Evolutionary conservation across 2,329 filamentous ascomycete genomes (phyloP).

Genomic region (Sphaerulina populicola): DNA sequence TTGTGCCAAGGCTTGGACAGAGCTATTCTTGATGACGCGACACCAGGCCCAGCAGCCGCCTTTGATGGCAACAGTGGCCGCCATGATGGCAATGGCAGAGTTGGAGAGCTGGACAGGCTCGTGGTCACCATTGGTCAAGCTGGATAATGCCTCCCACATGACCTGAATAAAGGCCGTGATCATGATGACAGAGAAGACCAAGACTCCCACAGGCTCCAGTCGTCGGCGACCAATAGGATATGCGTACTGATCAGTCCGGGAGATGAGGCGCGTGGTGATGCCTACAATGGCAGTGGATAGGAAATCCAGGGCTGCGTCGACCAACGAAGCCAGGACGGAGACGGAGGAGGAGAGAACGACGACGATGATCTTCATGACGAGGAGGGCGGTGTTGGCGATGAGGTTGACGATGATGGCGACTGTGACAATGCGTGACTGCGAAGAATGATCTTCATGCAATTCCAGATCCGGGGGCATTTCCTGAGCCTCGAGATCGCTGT

Average conservation of each 20-base stretch:
- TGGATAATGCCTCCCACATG: constrained; percentile 59
- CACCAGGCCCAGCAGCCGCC: constrained; percentile 80
- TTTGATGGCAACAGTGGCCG: constrained; percentile 72
- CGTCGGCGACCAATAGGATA: constrained; percentile 72
- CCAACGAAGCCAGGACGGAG: constrained; percentile 69
- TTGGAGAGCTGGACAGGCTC: constrained; percentile 63
- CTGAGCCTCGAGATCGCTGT: constrained; percentile 9
- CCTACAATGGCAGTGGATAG: constrained; percentile 74
- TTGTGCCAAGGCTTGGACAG: constrained; percentile 68
- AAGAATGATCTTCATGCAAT: constrained; percentile 60
- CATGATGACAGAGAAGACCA: constrained; percentile 80
- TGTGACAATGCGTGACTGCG: constrained; percentile 66
- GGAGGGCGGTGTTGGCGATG: constrained; percentile 63
- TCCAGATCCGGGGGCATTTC: constrained; percentile 62
- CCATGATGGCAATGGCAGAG: constrained; percentile 71
- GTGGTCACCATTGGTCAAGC: constrained; percentile 53
- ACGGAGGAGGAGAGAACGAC: constrained; percentile 71
- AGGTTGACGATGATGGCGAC: constrained; percentile 83
- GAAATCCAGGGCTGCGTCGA: constrained; percentile 73
- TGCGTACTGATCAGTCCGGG: constrained; percentile 62
- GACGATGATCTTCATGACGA: constrained; percentile 68
- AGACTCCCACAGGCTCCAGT: constrained; percentile 69
- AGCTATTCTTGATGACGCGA: constrained; percentile 74
- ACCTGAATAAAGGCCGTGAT: constrained; percentile 78
- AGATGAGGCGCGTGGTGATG: constrained; percentile 66